Conservation (phyloP, 352 stramenopile genomes). For the Pythium dissimile region DNA sequence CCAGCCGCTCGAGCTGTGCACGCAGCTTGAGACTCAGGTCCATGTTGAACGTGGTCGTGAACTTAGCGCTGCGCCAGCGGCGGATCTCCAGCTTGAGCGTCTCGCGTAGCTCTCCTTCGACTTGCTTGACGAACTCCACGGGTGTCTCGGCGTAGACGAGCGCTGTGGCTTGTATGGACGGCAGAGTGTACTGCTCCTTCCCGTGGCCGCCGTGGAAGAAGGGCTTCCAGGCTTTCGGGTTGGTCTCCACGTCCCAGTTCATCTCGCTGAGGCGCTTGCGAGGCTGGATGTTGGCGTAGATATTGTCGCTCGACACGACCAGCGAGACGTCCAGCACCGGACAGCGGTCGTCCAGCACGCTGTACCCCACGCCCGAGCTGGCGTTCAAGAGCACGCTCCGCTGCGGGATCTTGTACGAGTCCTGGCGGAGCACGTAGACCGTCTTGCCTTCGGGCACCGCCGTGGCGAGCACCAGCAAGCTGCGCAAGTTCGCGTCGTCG, state of each 20-base stretch:
- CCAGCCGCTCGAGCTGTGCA: slow-evolving; percentile 63
- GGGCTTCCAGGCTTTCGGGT: slow-evolving; percentile 81
- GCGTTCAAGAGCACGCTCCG: slow-evolving; percentile 87
- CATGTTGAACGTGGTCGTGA: slow-evolving; percentile 85
- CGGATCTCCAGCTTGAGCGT: slow-evolving; percentile 84
- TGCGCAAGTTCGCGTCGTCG: slow-evolving; percentile 26
- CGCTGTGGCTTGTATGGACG: slow-evolving; percentile 48
- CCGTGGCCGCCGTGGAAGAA: slow-evolving; percentile 53
- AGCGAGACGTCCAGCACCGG: slow-evolving; percentile 83
- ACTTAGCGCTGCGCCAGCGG: slow-evolving; percentile 81
- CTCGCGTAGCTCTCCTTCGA: slow-evolving; percentile 80
- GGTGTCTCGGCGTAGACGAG: slow-evolving; percentile 63
- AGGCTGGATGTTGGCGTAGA: slow-evolving; percentile 88
- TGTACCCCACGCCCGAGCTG: slow-evolving; percentile 76
- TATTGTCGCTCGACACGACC: slow-evolving; percentile 86
- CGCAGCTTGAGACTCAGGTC: slow-evolving; percentile 80
- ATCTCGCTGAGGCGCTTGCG: slow-evolving; percentile 46
- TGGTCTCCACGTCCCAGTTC: slow-evolving; percentile 80
- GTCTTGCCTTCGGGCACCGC: slow-evolving; percentile 85
- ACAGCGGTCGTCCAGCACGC: slow-evolving; percentile 68
- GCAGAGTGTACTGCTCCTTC: slow-evolving; percentile 27
- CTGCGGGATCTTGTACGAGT: slow-evolving; percentile 48
- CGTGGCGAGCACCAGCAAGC: slow-evolving; percentile 87
- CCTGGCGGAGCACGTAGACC: slow-evolving; percentile 77
- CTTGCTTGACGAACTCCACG: slow-evolving; percentile 46